Conservation (phyloP, 805 yeast species). For the Candida ponderosae region DNA sequence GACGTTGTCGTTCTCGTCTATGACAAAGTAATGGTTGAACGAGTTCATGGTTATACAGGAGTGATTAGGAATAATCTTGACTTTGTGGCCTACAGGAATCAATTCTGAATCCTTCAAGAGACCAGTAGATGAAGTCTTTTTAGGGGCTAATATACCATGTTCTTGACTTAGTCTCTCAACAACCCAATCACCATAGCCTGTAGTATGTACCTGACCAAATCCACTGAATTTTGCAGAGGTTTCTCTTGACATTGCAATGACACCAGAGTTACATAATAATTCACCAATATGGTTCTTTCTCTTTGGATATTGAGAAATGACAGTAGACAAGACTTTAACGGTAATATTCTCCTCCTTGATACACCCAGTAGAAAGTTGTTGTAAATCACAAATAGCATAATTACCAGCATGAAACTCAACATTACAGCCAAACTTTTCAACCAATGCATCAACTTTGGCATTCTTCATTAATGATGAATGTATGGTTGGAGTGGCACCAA, state of each 20-base stretch:
- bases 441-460: slow-evolving; percentile 5
- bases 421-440: slow-evolving; percentile 26
- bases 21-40: slow-evolving; percentile 43
- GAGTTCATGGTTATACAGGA: slow-evolving; percentile 64
- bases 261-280: slow-evolving; percentile 65
- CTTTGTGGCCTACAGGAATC: slow-evolving; percentile 47
- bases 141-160: slow-evolving; percentile 64
- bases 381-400: slow-evolving; percentile 65
- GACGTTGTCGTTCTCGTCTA: slow-evolving; percentile 40
- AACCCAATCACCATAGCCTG: slow-evolving; percentile 45
- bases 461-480: slow-evolving; percentile 32
- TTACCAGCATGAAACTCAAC: slow-evolving; percentile 81
- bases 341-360: slow-evolving; percentile 39
- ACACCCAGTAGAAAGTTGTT: slow-evolving; percentile 67
- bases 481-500: slow-evolving; percentile 80
- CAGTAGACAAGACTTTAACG: slow-evolving; percentile 47
- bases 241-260: slow-evolving; percentile 61
- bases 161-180: slow-evolving; percentile 71
- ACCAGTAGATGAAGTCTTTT: slow-evolving; percentile 5
- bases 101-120: slow-evolving; percentile 20
- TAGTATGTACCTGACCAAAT: slow-evolving; percentile 38
- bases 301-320: slow-evolving; percentile 48
- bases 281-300: slow-evolving; percentile 50
- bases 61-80: slow-evolving; percentile 60
- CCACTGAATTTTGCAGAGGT: slow-evolving; percentile 48